Evolutionary conservation across 371 early-diverging fungal genomes (phyloP), one percentile per base, ranked within the genome.

Genomic region (Mucor velutinosus): DNA sequence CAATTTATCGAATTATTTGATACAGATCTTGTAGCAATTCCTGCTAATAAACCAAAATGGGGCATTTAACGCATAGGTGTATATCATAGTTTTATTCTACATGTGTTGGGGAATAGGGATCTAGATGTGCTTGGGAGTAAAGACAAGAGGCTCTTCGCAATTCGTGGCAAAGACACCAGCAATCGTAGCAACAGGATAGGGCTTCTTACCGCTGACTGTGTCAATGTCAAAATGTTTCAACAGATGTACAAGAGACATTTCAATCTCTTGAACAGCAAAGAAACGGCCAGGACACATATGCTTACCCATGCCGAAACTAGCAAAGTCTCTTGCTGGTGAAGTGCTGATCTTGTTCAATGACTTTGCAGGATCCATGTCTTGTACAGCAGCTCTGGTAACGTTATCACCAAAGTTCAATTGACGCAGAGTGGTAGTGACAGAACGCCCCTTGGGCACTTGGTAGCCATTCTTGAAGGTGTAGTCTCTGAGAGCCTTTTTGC

Each of bases 1-100:
- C 93, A 94, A 72, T 94, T 95, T 76, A 96, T 97, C 62, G 97
- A 97, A 79, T 77, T 97, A 29, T 97, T 97, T 79, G 98, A 97
- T 77, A 95, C 94, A 7, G 98, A 97, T 82, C 80, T 97, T 51
- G 95, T 97, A 2, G 77, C 92, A 17, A 86, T 95, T 8, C 95
- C 97, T 4, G 75, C 83, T 15, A 87, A 87, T 60, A 87, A 87
- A 65, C 95, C 96, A 8, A 83, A 83, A 30, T 96, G 97, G 97
- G 56, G 56, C 4, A 32, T 32, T 56, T 56, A 56, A 56, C n/a
- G 53, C 19, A 27, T 7, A 23, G 7, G 19, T 51, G 10, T 49
- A 19, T 55, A 55, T 29, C 33, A 33, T 33, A 7, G 7, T 1
- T 37, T 37, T 37, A 37, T 37, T 37, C 37, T 56, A 30, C 56